Conservation (phyloP, 208 protist genomes). For the Trypanosoma cruzi region DNA sequence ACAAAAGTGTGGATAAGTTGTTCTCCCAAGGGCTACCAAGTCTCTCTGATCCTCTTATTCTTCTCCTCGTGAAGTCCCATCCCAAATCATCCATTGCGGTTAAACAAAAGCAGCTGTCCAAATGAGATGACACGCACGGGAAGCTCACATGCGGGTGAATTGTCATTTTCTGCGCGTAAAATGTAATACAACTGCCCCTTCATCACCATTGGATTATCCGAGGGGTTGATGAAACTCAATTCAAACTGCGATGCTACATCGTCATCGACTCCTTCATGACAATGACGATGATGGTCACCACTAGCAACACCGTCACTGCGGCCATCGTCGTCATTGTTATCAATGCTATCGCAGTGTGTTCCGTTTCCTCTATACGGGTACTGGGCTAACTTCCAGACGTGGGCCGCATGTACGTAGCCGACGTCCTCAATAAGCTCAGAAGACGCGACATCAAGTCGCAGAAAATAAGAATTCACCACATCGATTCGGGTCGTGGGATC, state of each 20-base stretch:
- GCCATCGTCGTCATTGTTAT: neutral
- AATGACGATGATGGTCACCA: too few relatives aligned
- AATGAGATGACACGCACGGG: conserved; percentile 73
- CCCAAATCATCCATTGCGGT: conserved; percentile 8
- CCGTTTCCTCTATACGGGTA: conserved; percentile 20
- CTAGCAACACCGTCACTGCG: neutral
- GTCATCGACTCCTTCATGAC: neutral
- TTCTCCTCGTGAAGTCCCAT: neutral
- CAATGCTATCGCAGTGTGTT: conserved; percentile 10
- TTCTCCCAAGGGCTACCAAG: too few relatives aligned
- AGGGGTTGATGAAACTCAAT: conserved; percentile 60
- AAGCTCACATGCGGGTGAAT: conserved; percentile 24
- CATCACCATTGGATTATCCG: conserved; percentile 56
- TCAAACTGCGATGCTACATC: conserved; percentile 39
- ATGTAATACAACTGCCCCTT: conserved; percentile 86
- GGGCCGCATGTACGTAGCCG: conserved; percentile 56
- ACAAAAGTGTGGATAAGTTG: too few relatives aligned
- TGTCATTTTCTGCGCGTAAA: conserved; percentile 28
- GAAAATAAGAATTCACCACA: conserved; percentile 78
- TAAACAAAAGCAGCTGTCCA: conserved; percentile 41
- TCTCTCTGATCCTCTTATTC: neutral
- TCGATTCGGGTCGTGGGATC: conserved; percentile 27
- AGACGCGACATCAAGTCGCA: conserved; percentile 48
- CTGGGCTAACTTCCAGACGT: conserved; percentile 58
- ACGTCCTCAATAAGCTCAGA: conserved; percentile 67